phyloP scores from a whole-genome alignment of 352 stramenopile genomes.

The Pythium dissimile region DNA sequence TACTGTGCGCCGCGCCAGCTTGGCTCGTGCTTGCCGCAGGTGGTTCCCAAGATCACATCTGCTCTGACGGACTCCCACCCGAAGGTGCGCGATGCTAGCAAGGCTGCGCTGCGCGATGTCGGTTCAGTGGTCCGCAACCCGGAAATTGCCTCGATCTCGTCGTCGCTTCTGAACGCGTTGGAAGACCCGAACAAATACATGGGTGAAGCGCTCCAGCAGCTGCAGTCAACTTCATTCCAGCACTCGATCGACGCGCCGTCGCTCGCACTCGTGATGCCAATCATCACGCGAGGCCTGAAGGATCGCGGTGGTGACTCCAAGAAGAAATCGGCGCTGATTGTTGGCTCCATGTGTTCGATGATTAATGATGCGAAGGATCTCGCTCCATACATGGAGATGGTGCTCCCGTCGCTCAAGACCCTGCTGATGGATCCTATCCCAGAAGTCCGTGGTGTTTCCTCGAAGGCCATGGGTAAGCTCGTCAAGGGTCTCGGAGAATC shows the following conservation, averaged over 20 bases:
- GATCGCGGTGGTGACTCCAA: slow-evolving; percentile 97
- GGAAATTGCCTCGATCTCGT: slow-evolving; percentile 96
- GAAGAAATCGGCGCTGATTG: slow-evolving; percentile 98
- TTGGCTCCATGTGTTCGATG: slow-evolving; percentile 99
- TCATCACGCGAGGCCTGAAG: slow-evolving; percentile 97
- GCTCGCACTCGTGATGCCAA: slow-evolving; percentile 98
- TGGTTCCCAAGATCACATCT: slow-evolving; percentile 97
- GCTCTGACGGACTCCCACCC: slow-evolving; percentile 98
- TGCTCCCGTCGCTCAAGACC: slow-evolving; percentile 96
- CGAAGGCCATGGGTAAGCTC: slow-evolving; percentile 94
- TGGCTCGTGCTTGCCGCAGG: slow-evolving; percentile 96
- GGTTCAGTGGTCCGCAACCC: slow-evolving; percentile 98
- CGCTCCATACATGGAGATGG: slow-evolving; percentile 96
- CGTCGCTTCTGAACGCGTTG: slow-evolving; percentile 93
- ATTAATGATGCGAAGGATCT: slow-evolving; percentile 98
- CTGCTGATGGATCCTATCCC: slow-evolving; percentile 93
- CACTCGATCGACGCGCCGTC: slow-evolving; percentile 99
- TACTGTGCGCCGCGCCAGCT: slow-evolving; percentile 99
- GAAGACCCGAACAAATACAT: slow-evolving; percentile 94
- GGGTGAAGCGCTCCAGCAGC: slow-evolving; percentile 92
- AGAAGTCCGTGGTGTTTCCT: slow-evolving; percentile 92
- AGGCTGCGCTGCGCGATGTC: slow-evolving; percentile 96
- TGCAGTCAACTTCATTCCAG: slow-evolving; percentile 98
- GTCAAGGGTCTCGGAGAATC: slow-evolving; percentile 95
- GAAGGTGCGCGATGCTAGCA: slow-evolving; percentile 96